phyloP scores from a whole-genome alignment of 192 early-diverging fungal genomes.

The Backusella sp. region DNA sequence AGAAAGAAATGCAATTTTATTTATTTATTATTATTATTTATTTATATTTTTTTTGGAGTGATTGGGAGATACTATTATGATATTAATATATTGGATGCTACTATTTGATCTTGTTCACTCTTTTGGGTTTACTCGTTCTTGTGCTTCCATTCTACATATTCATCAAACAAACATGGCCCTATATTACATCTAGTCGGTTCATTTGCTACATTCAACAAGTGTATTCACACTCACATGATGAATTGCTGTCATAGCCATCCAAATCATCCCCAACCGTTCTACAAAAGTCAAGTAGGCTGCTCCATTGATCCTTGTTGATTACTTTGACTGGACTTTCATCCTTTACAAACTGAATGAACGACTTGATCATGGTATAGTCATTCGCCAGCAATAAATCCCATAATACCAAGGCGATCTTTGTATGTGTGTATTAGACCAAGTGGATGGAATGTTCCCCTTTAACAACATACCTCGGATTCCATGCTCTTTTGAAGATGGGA shows the following conservation, averaged over 20 bases:
- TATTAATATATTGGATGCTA: background rate
- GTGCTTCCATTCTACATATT: conserved; percentile 27
- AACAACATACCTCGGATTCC: conserved; percentile 26
- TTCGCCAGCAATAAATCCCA: conserved; percentile 22
- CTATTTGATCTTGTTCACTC: background rate
- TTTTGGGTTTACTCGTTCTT: background rate
- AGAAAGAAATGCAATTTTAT: background rate
- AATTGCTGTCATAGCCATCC: conserved; percentile 20
- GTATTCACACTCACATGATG: conserved; percentile 27
- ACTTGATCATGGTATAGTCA: conserved; percentile 8
- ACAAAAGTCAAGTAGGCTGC: conserved; percentile 24
- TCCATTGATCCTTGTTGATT: conserved; percentile 36
- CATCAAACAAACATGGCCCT: conserved; percentile 33
- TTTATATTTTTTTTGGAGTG: background rate
- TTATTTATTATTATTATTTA: background rate
- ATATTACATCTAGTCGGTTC: too few species aligned
- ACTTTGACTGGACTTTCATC: conserved; percentile 24
- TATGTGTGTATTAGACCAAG: background rate
- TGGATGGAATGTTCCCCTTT: too few species aligned
- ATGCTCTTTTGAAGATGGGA: conserved; percentile 28
- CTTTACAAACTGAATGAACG: conserved; percentile 20
- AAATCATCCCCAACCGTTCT: conserved; percentile 16
- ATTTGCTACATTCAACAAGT: too few species aligned
- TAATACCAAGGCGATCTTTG: conserved; percentile 21
- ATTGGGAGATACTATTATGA: background rate